Evolutionary conservation across 768 basidiomycete species (phyloP).

Genomic region (Glaciozyma martinii): DNA sequence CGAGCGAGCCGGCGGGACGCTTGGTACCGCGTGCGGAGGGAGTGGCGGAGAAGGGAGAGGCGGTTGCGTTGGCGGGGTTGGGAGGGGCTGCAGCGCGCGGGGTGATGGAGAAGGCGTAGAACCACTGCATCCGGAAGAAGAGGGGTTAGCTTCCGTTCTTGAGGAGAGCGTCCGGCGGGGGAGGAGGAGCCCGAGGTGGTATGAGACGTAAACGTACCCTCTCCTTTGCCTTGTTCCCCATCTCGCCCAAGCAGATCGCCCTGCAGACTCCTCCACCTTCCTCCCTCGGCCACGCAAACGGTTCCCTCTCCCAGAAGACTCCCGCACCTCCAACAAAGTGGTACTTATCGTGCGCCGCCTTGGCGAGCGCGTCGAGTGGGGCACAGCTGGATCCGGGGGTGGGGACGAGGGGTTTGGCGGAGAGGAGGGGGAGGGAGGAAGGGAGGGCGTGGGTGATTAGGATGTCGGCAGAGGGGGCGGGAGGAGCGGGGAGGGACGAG

Average conservation of each 20-base stretch:
- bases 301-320: constrained; percentile 94
- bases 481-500: constrained; percentile 54
- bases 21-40: constrained; percentile 37
- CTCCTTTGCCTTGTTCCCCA: constrained; percentile 67
- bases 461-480: constrained; percentile 66
- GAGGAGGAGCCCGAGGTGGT: too few species aligned
- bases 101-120: constrained; percentile 86
- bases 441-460: constrained; percentile 76
- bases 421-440: constrained; percentile 53
- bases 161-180: neutral
- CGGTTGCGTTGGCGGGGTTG: constrained; percentile 55
- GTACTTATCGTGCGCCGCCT: constrained; percentile 60
- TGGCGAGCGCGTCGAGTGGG: constrained; percentile 56
- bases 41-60: constrained; percentile 34
- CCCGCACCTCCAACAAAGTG: constrained; percentile 64
- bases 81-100: constrained; percentile 43
- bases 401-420: constrained; percentile 49
- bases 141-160: neutral
- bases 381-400: constrained; percentile 44
- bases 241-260: constrained; percentile 80
- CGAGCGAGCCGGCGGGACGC: constrained; percentile 31
- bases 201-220: too few species aligned
- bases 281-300: constrained; percentile 63
- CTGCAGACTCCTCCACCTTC: constrained; percentile 52
- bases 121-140: constrained; percentile 57